A percentile compares a stretch with the other conserved stretches of the same genome.
These are phyloP conservation scores for Acanthochlamys bracteata DNA, from an alignment of 106 monocot species.

Conservation along the genomic window DNA sequence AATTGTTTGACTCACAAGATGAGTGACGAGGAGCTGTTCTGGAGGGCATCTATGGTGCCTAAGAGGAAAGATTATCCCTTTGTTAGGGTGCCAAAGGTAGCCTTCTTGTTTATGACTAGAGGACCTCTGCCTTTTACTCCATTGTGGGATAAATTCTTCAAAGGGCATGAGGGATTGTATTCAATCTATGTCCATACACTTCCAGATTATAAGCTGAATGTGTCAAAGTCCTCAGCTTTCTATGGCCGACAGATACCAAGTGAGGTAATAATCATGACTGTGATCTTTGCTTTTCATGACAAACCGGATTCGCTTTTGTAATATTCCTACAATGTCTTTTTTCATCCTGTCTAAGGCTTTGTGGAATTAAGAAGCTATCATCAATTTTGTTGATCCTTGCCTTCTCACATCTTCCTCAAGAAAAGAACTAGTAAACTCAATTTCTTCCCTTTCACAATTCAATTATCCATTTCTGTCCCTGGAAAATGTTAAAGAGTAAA, in stretches of 20 bases:
- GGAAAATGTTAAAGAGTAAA: too few relatives aligned
- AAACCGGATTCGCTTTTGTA: background rate
- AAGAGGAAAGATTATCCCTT: constrained; percentile 56
- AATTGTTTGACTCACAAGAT: constrained; percentile 40
- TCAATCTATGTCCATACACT: constrained; percentile 68
- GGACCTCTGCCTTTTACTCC: constrained; percentile 65
- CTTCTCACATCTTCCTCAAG: too few relatives aligned
- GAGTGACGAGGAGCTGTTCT: constrained; percentile 76
- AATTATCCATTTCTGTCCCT: too few relatives aligned
- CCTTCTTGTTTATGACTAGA: constrained; percentile 76
- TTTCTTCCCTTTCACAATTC: too few relatives aligned
- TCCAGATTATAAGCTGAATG: constrained; percentile 68
- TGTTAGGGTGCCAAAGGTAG: constrained; percentile 75
- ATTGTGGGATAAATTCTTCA: constrained; percentile 83
- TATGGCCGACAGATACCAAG: constrained; percentile 80
- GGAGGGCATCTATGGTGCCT: constrained; percentile 81
- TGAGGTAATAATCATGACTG: constrained; percentile 32
- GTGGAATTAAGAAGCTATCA: too few relatives aligned
- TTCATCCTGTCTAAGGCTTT: too few relatives aligned
- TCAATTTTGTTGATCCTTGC: too few relatives aligned
- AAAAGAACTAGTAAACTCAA: too few relatives aligned
- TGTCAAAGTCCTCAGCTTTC: constrained; percentile 50
- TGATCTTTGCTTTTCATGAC: background rate
- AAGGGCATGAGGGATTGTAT: constrained; percentile 55
- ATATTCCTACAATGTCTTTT: background rate